Percentiles rank a stretch among this genome's conserved stretches.
phyloP scores from a whole-genome alignment of 192 early-diverging fungal genomes.

The Pilobolus umbonatus region DNA sequence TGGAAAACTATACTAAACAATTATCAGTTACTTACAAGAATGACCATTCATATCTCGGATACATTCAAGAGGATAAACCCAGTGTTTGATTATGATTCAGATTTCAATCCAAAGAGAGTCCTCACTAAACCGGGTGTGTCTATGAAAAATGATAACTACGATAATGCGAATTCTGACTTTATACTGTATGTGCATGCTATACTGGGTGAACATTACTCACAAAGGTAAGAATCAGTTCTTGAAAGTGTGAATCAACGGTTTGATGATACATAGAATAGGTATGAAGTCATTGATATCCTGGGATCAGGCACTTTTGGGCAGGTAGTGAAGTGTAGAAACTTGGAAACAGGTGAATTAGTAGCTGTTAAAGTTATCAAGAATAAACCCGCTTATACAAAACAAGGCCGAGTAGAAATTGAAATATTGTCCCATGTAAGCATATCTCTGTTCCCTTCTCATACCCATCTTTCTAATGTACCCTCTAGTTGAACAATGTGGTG shows the following conservation, averaged over 20 bases:
- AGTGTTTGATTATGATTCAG: conserved; percentile 73
- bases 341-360: conserved; percentile 80
- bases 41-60: conserved; percentile 18
- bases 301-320: conserved; percentile 99
- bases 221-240: background rate
- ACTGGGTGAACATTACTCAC: conserved; percentile 52
- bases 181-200: conserved; percentile 96
- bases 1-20: background rate
- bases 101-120: conserved; percentile 82
- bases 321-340: conserved; percentile 90
- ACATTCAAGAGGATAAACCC: conserved; percentile 47
- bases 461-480: background rate
- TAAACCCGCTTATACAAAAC: conserved; percentile 94
- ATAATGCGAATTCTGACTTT: conserved; percentile 93
- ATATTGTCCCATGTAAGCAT: conserved; percentile 74
- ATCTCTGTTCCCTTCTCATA: background rate
- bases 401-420: conserved; percentile 91
- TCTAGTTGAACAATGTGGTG: conserved; percentile 78
- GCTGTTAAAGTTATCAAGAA: conserved; percentile 99
- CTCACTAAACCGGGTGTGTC: conserved; percentile 91
- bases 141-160: conserved; percentile 82
- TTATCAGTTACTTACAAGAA: conserved; percentile 1
- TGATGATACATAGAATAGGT: conserved; percentile 42
- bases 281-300: conserved; percentile 85
- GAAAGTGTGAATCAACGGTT: background rate